Percentiles rank a stretch among this genome's conserved stretches.
phyloP scores from a whole-genome alignment of 2,329 filamentous ascomycete species.

The Paramyrothecium roridum region DNA sequence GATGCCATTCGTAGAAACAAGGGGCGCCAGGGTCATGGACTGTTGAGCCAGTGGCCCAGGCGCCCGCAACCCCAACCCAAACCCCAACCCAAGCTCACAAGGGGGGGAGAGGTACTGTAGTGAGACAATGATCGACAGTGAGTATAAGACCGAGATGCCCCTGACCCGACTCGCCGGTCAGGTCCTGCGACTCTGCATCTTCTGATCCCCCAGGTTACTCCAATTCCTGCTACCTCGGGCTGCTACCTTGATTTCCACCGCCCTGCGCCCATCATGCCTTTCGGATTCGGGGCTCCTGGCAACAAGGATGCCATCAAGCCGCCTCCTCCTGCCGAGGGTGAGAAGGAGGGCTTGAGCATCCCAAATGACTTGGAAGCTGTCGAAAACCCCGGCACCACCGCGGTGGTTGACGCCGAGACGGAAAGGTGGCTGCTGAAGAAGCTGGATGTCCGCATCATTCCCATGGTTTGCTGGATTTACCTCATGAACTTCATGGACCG shows the following conservation, averaged over 20 bases:
- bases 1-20: neutral
- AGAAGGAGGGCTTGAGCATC: neutral
- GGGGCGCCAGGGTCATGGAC: neutral
- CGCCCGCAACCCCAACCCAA: neutral
- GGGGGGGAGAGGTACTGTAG: neutral
- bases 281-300: neutral
- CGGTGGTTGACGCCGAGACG: slow-evolving; percentile 3
- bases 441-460: slow-evolving; percentile 27
- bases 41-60: neutral
- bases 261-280: neutral
- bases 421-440: slow-evolving; percentile 21
- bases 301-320: neutral
- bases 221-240: neutral
- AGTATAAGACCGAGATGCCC: neutral
- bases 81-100: no score
- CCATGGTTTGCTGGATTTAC: slow-evolving; percentile 27
- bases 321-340: neutral
- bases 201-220: neutral
- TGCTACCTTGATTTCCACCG: neutral
- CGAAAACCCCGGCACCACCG: slow-evolving; percentile 6
- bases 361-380: slow-evolving; percentile 10
- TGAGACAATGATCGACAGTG: neutral
- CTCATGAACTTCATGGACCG: slow-evolving; percentile 33
- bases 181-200: neutral
- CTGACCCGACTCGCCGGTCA: neutral